Conservation (phyloP, 768 basidiomycete species). For the Mrakia blollopis region DNA sequence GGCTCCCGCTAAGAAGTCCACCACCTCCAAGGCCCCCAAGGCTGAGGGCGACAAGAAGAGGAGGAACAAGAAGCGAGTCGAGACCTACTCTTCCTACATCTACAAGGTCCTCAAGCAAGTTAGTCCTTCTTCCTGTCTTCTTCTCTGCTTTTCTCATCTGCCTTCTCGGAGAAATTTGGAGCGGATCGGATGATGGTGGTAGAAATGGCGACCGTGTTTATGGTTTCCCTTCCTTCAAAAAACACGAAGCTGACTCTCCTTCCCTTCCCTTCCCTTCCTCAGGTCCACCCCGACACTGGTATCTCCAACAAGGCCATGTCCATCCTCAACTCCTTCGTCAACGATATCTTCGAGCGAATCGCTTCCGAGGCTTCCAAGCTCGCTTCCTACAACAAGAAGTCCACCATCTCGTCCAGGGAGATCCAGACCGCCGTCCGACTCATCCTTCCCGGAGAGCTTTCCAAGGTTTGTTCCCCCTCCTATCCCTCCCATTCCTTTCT, state of each 20-base stretch:
- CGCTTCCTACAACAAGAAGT: slow-evolving; percentile 95
- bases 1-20: no score
- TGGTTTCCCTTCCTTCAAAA: background rate
- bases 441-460: no score
- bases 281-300: slow-evolving; percentile 97
- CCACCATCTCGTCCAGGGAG: slow-evolving; percentile 97
- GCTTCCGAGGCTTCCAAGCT: slow-evolving; percentile 88
- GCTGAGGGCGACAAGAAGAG: slow-evolving; percentile 33
- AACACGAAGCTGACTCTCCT: background rate
- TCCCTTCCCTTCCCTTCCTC: slow-evolving; percentile 60
- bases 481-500: slow-evolving; percentile 54
- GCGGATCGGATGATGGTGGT: no score
- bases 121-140: slow-evolving; percentile 46
- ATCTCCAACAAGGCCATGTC: slow-evolving; percentile 97
- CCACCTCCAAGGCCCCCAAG: slow-evolving; percentile 57
- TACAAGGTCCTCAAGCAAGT: slow-evolving; percentile 25
- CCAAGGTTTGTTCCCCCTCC: slow-evolving; percentile 92
- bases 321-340: slow-evolving; percentile 86
- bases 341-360: slow-evolving; percentile 89
- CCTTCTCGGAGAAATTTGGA: background rate
- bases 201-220: background rate
- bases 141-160: slow-evolving; percentile 39
- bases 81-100: slow-evolving; percentile 31
- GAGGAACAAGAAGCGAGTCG: slow-evolving; percentile 32
- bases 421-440: no score